Conservation (phyloP, 2,329 filamentous ascomycete species). For the Coniochaeta ligniaria region DNA sequence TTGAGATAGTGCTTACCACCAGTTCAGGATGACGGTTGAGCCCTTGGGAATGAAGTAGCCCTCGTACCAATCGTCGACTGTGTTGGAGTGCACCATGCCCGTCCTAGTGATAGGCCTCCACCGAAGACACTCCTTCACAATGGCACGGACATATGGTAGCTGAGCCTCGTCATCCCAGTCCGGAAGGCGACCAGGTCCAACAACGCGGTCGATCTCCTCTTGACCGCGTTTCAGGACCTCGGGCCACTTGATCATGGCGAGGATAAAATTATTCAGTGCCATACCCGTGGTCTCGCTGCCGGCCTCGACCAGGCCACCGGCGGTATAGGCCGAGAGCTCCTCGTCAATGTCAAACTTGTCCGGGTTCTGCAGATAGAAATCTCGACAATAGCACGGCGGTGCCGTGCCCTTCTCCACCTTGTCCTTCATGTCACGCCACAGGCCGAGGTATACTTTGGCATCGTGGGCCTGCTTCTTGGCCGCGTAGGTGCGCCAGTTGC, state of each 20-base stretch:
- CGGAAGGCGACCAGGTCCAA: slow-evolving; percentile 27
- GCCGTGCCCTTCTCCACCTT: background rate
- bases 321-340: background rate
- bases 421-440: background rate
- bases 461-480: slow-evolving; percentile 3
- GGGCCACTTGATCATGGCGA: slow-evolving; percentile 29
- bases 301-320: background rate
- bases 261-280: slow-evolving; percentile 17
- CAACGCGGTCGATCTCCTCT: slow-evolving; percentile 28
- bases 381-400: background rate
- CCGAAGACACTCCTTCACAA: slow-evolving; percentile 33
- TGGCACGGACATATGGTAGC: slow-evolving; percentile 31
- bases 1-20: slow-evolving; percentile 15
- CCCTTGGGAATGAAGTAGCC: slow-evolving; percentile 30
- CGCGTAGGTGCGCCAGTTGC: slow-evolving; percentile 9
- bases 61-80: slow-evolving; percentile 25
- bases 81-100: slow-evolving; percentile 19
- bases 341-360: background rate
- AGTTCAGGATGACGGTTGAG: slow-evolving; percentile 28
- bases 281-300: background rate
- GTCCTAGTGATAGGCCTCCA: slow-evolving; percentile 25
- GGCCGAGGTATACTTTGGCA: slow-evolving; percentile 5
- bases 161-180: slow-evolving; percentile 25
- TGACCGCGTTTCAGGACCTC: slow-evolving; percentile 28
- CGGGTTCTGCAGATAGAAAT: background rate